phyloP scores from a whole-genome alignment of 805 yeast species.

The Wickerhamomyces pijperi region DNA sequence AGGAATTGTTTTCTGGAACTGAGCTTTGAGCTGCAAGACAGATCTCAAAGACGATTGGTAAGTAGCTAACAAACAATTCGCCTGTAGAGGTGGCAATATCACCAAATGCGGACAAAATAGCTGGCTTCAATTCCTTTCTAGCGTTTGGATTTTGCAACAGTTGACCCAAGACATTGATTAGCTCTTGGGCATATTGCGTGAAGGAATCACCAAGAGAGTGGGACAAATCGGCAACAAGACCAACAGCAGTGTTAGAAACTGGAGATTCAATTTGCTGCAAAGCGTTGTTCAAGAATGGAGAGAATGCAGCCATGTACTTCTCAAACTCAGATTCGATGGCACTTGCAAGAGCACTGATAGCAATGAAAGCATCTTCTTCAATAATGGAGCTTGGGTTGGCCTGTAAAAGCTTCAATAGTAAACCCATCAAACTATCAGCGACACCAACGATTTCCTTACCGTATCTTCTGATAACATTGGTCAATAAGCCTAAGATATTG shows the following conservation, averaged over 20 bases:
- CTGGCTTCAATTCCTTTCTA: constrained; percentile 75
- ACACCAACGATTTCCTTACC: constrained; percentile 54
- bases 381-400: constrained; percentile 54
- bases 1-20: constrained; percentile 53
- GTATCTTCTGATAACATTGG: constrained; percentile 43
- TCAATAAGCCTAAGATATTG: constrained; percentile 26
- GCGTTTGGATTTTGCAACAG: constrained; percentile 57
- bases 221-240: constrained; percentile 87
- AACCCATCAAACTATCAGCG: constrained; percentile 75
- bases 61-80: constrained; percentile 59
- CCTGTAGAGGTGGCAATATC: constrained; percentile 91
- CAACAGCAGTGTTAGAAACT: constrained; percentile 82
- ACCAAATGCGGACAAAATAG: constrained; percentile 87
- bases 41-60: constrained; percentile 69
- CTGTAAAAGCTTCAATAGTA: constrained; percentile 64
- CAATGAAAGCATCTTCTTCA: constrained; percentile 91
- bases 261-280: constrained; percentile 75
- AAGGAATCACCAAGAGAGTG: constrained; percentile 74
- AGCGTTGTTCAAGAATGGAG: constrained; percentile 75
- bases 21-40: constrained; percentile 55
- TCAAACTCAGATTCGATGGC: constrained; percentile 63
- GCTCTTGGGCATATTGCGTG: constrained; percentile 62
- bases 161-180: constrained; percentile 76
- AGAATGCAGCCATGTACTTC: constrained; percentile 69
- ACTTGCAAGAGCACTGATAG: constrained; percentile 81